Evolutionary conservation across 2,329 filamentous ascomycete species (phyloP).

Genomic region (Talaromyces funiculosus): DNA sequence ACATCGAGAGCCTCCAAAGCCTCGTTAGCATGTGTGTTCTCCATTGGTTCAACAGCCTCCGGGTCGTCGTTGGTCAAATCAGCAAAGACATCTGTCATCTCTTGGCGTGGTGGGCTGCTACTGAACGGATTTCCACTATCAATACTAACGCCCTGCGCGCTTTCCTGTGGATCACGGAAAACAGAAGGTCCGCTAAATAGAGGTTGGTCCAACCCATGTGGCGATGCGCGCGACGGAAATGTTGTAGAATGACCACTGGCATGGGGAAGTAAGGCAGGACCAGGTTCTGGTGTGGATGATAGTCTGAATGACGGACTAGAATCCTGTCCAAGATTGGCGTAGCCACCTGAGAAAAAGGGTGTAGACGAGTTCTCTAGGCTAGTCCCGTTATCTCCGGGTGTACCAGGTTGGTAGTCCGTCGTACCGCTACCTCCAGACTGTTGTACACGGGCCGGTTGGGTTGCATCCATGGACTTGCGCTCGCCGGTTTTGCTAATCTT

Average conservation of each 20-base stretch:
- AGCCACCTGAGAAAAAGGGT: constrained; percentile 36
- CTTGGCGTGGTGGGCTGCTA: constrained; percentile 34
- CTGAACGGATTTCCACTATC: constrained; percentile 29
- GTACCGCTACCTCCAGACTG: constrained; percentile 20
- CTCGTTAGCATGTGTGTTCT: constrained; percentile 45
- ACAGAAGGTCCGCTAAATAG: constrained; percentile 38
- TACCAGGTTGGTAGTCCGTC: constrained; percentile 16
- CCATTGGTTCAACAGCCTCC: constrained; percentile 32
- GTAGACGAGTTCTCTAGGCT: constrained; percentile 22
- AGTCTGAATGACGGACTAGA: constrained; percentile 32
- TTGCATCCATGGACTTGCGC: constrained; percentile 59
- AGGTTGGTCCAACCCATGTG: constrained; percentile 31
- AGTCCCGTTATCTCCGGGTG: constrained; percentile 11
- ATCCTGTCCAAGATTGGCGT: constrained; percentile 32
- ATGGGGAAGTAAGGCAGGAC: constrained; percentile 35
- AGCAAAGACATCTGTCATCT: constrained; percentile 42
- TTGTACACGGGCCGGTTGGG: constrained; percentile 24
- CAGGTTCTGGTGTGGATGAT: constrained; percentile 24
- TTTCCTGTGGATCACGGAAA: constrained; percentile 32
- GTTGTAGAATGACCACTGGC: constrained; percentile 31
- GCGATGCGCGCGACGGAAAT: constrained; percentile 37
- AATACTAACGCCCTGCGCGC: constrained; percentile 27
- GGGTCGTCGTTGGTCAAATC: constrained; percentile 43
- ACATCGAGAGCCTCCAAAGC: constrained; percentile 41
- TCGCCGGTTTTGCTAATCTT: constrained; percentile 66